Percentiles rank a stretch among this genome's conserved stretches.
Conservation (phyloP, 257 asterid species). For the Solanum gracilifrons region DNA sequence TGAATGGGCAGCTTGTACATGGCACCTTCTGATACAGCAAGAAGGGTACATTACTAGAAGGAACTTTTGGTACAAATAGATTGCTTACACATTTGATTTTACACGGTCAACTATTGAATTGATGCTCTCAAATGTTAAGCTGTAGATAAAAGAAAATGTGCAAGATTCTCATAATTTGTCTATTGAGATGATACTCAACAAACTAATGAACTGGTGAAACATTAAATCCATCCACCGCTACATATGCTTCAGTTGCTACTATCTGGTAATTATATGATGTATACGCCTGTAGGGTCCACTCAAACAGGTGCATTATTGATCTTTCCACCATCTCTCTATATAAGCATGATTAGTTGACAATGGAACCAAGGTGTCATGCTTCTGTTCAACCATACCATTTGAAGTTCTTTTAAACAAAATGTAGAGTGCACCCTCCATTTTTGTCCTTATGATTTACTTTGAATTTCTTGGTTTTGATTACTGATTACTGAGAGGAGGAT, state of each 20-base stretch:
- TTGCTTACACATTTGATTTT: neutral
- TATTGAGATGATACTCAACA: neutral
- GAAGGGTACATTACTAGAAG: neutral
- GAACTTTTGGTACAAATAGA: neutral
- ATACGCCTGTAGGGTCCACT: neutral
- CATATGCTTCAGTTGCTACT: neutral
- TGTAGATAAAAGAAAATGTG: neutral
- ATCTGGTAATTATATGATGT: neutral
- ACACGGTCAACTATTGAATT: neutral
- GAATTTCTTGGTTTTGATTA: neutral
- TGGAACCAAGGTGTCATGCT: neutral
- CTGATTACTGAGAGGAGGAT: neutral
- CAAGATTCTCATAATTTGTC: neutral
- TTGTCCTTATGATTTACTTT: neutral
- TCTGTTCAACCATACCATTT: neutral
- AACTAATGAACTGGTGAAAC: neutral
- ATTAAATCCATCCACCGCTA: neutral
- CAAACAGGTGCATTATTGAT: neutral
- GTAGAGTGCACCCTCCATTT: neutral
- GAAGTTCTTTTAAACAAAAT: neutral
- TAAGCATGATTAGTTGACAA: neutral
- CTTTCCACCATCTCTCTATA: neutral
- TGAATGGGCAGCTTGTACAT: neutral
- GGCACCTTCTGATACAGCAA: neutral
- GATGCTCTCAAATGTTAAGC: neutral